Conservation (phyloP, 306 rosid genomes). For the Neltuma alba region DNA sequence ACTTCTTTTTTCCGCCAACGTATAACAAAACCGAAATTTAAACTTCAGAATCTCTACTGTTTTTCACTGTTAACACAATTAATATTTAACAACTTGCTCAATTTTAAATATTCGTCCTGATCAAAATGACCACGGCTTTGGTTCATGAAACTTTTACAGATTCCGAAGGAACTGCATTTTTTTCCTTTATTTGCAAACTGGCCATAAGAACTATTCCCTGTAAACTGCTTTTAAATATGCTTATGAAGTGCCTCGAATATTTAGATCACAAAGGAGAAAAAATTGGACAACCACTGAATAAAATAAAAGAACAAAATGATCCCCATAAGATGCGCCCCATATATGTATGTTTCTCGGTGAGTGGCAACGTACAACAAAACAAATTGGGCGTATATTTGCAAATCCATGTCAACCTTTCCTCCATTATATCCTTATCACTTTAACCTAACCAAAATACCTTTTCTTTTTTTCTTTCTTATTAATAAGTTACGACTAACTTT, state of each 20-base stretch:
- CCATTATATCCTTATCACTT: conserved; percentile 21
- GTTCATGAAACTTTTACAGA: neutral
- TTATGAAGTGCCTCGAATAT: conserved; percentile 18
- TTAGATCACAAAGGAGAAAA: conserved; percentile 20
- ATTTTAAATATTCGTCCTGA: neutral
- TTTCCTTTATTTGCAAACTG: neutral
- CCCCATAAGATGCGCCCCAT: conserved; percentile 44
- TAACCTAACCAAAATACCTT: neutral
- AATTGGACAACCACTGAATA: conserved; percentile 9
- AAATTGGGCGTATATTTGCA: conserved; percentile 29
- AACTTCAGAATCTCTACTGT: neutral
- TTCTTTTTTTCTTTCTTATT: conserved; percentile 2
- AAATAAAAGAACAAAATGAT: conserved; percentile 14
- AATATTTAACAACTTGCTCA: neutral
- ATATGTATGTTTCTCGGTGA: conserved; percentile 36
- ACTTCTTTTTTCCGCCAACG: too few relatives aligned
- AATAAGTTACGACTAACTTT: neutral
- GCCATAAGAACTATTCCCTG: conserved; percentile 1
- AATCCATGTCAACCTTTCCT: conserved; percentile 30
- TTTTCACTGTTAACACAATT: neutral
- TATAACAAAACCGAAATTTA: too few relatives aligned
- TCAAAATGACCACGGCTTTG: neutral
- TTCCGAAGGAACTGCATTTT: neutral
- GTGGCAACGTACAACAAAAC: conserved; percentile 38
- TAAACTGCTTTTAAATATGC: conserved; percentile 22